These are phyloP conservation scores for Pythium dissotocum DNA, from an alignment of 352 stramenopile genomes.

Conservation along the genomic window DNA sequence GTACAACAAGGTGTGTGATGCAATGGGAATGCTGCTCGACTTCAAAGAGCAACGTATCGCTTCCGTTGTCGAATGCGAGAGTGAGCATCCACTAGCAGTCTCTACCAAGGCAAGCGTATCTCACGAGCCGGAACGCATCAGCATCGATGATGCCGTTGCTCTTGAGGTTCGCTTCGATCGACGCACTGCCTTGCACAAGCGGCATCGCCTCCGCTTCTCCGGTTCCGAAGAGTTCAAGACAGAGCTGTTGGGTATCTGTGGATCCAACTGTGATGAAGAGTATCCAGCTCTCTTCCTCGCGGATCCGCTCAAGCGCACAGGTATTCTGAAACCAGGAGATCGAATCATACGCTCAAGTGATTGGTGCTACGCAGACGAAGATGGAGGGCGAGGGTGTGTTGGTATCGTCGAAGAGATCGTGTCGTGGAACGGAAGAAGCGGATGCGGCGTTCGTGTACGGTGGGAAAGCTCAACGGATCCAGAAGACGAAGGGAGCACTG, in stretches of 20 bases:
- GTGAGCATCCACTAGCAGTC: slow-evolving; percentile 37
- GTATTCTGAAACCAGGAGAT: slow-evolving; percentile 44
- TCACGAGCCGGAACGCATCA: slow-evolving; percentile 27
- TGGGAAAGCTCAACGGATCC: slow-evolving; percentile 29
- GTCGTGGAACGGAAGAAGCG: slow-evolving; percentile 45
- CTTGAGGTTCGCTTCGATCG: slow-evolving; percentile 75
- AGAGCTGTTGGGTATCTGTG: slow-evolving; percentile 12
- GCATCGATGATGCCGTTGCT: slow-evolving; percentile 50
- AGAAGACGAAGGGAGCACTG: not conserved
- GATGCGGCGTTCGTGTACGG: slow-evolving; percentile 56
- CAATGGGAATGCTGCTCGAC: slow-evolving; percentile 55
- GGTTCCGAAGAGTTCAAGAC: not conserved
- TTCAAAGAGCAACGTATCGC: slow-evolving; percentile 43
- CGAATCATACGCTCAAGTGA: slow-evolving; percentile 59
- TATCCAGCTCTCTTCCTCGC: slow-evolving; percentile 42
- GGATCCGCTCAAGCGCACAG: slow-evolving; percentile 33
- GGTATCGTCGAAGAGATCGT: slow-evolving; percentile 60
- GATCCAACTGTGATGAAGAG: slow-evolving; percentile 15
- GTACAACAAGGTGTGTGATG: slow-evolving; percentile 64
- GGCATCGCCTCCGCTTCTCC: slow-evolving; percentile 17
- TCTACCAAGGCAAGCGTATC: not conserved
- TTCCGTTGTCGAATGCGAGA: slow-evolving; percentile 50
- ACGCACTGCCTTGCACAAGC: slow-evolving; percentile 43
- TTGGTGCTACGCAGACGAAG: slow-evolving; percentile 77
- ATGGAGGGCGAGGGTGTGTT: slow-evolving; percentile 58